phyloP scores from a whole-genome alignment of 768 basidiomycete species.

The Mycena pura region DNA sequence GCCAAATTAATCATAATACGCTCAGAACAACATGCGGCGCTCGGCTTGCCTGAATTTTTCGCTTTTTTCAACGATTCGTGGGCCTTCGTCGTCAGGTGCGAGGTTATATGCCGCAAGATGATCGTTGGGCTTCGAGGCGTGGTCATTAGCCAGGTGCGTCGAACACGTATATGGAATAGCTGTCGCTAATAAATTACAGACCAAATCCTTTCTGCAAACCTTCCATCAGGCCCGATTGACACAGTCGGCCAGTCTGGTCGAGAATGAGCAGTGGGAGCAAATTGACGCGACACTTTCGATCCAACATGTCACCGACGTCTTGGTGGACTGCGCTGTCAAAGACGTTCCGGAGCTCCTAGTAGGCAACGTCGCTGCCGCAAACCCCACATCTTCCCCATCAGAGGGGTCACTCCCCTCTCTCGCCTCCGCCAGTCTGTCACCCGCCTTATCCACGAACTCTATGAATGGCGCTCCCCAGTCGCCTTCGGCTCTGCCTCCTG shows the following conservation, averaged over 20 bases:
- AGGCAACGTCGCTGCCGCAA: constrained; percentile 33
- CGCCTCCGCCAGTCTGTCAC: constrained; percentile 22
- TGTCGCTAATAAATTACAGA: constrained; percentile 48
- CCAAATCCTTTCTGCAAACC: constrained; percentile 83
- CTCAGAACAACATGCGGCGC: constrained; percentile 77
- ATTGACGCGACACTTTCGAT: constrained; percentile 70
- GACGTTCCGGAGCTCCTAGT: constrained; percentile 77
- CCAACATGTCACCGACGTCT: constrained; percentile 74
- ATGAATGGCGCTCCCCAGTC: constrained; percentile 27
- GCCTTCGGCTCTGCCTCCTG: constrained; percentile 21
- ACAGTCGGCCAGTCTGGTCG: constrained; percentile 86
- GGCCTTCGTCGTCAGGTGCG: constrained; percentile 89
- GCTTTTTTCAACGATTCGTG: constrained; percentile 85
- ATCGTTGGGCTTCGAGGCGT: constrained; percentile 91
- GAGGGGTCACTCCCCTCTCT: constrained; percentile 10
- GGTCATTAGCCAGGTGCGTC: constrained; percentile 76
- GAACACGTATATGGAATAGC: neutral
- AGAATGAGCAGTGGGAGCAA: constrained; percentile 94
- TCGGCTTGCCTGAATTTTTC: constrained; percentile 78
- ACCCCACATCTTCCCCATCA: constrained; percentile 24
- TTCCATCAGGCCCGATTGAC: constrained; percentile 87
- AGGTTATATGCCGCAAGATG: constrained; percentile 87
- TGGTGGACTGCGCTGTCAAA: constrained; percentile 82
- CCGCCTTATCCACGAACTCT: constrained; percentile 23
- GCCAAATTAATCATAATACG: constrained; percentile 81